Evolutionary conservation across 163 green algal genomes (phyloP), one percentile per base, ranked within the genome.

Genomic region (Scenedesmus sp.): DNA sequence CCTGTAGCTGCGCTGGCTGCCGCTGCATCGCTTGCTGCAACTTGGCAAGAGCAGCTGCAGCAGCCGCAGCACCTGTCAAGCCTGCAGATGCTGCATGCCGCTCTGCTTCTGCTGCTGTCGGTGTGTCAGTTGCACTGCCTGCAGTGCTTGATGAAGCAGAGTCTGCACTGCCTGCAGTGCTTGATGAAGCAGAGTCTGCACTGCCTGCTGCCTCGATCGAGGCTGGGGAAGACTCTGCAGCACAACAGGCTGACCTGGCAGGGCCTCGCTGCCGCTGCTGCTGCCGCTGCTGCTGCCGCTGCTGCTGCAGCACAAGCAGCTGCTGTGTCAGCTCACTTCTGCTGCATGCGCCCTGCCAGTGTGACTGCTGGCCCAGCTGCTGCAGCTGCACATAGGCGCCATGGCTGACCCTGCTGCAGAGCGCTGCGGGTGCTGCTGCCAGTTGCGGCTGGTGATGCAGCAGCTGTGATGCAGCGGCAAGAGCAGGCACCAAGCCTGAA

Each of bases 401-500:
- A 23, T 54, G 34, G 84, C 59, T 62, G 60, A 8, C 52, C n/a
- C 60, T 88, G 84, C 57, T 88, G 84, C 56, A n/a, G 20, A 56
- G 12, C 15, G 64, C 57, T 57, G 84, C 60, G 12, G 84, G 59
- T 55, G 85, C 85, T 66, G 85, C 85, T 89, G 85, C 85, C 62
- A 89, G 46, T 34, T 66, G 85, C 12, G 85, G 85, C 3, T 89
- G 85, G 8, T 89, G 86, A 54, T 84, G 52, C 67, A 90, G 86
- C 2, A 89, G 86, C 54, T 64, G 57, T 57, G 55, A 15, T 23
- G 86, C 86, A 84, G 67, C 46, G 20, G 59, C 54, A 55, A 84
- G 67, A 0, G 66, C 86, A 57, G 86, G 52, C 10, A 54, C 5
- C 0, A 89, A 2, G 0, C 18, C 12, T 34, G 56, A 26, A 84